A percentile compares a stretch with the other conserved stretches of the same genome.
Evolutionary conservation across 2,329 filamentous ascomycete species (phyloP).

Genomic region (Thelonectria olida): DNA sequence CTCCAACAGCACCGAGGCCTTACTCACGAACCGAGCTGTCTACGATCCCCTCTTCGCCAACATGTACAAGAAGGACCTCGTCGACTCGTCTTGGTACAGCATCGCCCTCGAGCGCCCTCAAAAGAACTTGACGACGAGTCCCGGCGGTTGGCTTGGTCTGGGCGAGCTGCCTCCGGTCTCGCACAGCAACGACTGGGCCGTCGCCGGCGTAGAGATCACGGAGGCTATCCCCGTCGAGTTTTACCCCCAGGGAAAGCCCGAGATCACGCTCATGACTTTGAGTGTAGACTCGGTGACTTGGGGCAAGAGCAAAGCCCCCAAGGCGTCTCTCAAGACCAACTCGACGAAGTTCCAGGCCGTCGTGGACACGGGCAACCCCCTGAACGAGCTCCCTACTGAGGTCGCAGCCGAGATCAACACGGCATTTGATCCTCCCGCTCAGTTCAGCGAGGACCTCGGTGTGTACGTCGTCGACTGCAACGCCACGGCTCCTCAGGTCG

Average conservation of each 20-base stretch:
- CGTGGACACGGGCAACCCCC: constrained; percentile 54
- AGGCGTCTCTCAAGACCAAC: constrained; percentile 30
- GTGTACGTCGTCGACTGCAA: constrained; percentile 53
- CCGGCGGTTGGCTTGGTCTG: constrained; percentile 32
- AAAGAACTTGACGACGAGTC: constrained; percentile 11
- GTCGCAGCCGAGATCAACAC: constrained; percentile 49
- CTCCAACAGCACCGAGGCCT: constrained; percentile 5
- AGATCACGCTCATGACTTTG: constrained; percentile 29
- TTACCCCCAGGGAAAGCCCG: constrained; percentile 12
- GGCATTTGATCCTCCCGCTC: constrained; percentile 53
- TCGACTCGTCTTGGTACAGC: constrained; percentile 33
- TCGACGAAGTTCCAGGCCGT: constrained; percentile 49
- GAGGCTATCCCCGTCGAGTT: constrained; percentile 25
- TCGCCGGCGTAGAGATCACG: constrained; percentile 30
- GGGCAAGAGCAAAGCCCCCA: constrained; percentile 6
- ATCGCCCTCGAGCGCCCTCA: constrained; percentile 29
- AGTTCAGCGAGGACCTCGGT: constrained; percentile 39
- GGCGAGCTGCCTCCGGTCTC: constrained; percentile 30
- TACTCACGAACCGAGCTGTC: constrained; percentile 19
- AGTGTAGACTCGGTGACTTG: constrained; percentile 25
- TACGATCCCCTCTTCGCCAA: constrained; percentile 28
- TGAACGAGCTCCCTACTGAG: constrained; percentile 50
- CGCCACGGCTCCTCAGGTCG: constrained; percentile 50
- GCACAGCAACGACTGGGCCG: constrained; percentile 22
- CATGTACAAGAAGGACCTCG: constrained; percentile 25